phyloP scores from a whole-genome alignment of 1,284 basidiomycete species.

The Mycocalia duriaeana region DNA sequence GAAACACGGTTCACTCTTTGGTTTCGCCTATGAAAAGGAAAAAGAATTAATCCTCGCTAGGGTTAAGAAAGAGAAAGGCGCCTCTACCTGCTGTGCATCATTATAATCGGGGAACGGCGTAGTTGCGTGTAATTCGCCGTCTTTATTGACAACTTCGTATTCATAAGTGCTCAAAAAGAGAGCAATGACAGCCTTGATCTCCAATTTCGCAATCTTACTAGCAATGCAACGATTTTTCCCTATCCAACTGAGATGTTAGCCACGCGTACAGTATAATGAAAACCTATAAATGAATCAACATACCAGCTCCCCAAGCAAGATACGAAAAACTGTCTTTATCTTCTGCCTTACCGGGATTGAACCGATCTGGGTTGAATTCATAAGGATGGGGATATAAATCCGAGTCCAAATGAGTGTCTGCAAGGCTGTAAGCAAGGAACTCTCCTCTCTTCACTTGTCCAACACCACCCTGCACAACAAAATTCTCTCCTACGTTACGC shows the following conservation, averaged over 20 bases:
- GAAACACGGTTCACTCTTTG: no score
- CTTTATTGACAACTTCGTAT: slow-evolving; percentile 8
- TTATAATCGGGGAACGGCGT: no score
- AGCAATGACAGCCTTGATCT: slow-evolving; percentile 11
- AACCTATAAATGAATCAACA: no score
- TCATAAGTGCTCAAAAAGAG: slow-evolving; percentile 10
- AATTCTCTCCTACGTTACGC: slow-evolving; percentile 13
- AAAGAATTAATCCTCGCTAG: no score
- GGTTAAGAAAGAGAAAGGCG: no score
- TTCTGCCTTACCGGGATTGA: neutral
- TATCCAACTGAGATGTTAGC: slow-evolving; percentile 1
- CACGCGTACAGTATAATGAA: neutral
- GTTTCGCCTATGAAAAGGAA: no score
- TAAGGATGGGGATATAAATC: neutral
- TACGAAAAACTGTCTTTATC: neutral
- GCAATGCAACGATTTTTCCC: slow-evolving; percentile 13
- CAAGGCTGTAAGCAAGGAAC: neutral
- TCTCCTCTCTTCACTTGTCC: neutral
- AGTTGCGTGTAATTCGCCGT: no score
- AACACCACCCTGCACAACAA: neutral
- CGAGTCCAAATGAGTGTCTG: neutral
- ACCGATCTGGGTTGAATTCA: neutral
- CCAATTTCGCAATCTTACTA: slow-evolving; percentile 11
- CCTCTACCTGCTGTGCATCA: no score
- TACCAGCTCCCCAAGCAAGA: neutral